Percentiles rank a stretch among this genome's conserved stretches.
phyloP scores from a whole-genome alignment of 2,329 filamentous ascomycete species.

The Neonectria faginata region DNA sequence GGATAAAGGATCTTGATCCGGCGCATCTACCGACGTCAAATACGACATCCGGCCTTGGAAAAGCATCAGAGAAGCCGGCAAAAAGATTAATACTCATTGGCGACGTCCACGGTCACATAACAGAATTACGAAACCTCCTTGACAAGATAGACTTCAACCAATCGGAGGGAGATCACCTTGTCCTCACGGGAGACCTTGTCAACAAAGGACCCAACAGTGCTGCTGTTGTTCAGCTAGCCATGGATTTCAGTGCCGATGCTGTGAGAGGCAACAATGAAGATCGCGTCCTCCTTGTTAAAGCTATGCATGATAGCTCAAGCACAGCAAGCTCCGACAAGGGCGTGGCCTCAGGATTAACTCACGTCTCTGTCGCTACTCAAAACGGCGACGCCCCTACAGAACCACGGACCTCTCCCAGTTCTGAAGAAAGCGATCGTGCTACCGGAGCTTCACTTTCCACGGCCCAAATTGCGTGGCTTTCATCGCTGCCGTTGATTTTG shows the following conservation, averaged over 20 bases:
- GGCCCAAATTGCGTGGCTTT: conserved; percentile 32
- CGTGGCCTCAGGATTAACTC: neutral
- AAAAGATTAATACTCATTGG: conserved; percentile 74
- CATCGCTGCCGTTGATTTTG: conserved; percentile 29
- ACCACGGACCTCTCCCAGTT: neutral
- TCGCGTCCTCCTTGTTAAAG: conserved; percentile 69
- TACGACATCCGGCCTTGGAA: neutral
- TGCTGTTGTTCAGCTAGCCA: conserved; percentile 80
- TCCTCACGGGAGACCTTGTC: conserved; percentile 81
- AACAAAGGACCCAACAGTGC: conserved; percentile 85
- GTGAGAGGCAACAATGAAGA: conserved; percentile 94
- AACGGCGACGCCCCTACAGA: neutral
- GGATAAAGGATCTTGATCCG: neutral
- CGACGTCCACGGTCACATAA: conserved; percentile 86
- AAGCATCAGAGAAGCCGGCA: neutral
- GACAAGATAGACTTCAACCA: conserved; percentile 71
- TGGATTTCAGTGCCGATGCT: conserved; percentile 75
- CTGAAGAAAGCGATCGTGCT: conserved; percentile 32
- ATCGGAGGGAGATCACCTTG: conserved; percentile 69
- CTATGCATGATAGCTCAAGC: neutral
- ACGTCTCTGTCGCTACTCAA: neutral
- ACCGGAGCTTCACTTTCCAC: conserved; percentile 29
- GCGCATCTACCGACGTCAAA: neutral
- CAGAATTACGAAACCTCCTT: conserved; percentile 73
- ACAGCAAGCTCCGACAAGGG: neutral